phyloP scores from a whole-genome alignment of 768 basidiomycete species.

The Pseudohyphozyma bogoriensis region DNA sequence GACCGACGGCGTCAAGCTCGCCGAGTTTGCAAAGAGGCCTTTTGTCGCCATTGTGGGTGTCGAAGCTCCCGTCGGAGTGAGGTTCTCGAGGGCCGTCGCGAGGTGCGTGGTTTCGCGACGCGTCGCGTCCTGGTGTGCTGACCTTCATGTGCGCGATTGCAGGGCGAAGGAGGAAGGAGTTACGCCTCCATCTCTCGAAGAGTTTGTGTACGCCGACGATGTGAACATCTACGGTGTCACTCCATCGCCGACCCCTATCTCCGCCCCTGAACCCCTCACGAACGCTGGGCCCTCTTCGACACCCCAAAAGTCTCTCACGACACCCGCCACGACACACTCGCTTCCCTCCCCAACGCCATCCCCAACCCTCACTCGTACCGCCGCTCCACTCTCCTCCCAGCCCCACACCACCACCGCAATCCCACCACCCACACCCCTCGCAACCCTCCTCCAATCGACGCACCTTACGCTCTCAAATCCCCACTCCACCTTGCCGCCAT shows the following conservation, averaged over 20 bases:
- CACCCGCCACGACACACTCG: not conserved
- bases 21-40: constrained; percentile 68
- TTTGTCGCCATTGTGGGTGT: constrained; percentile 77
- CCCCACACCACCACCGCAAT: not conserved
- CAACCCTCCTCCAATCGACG: constrained; percentile 44
- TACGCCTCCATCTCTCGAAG: constrained; percentile 44
- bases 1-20: constrained; percentile 48
- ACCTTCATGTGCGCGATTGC: not conserved
- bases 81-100: constrained; percentile 52
- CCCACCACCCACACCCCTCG: constrained; percentile 7
- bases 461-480: constrained; percentile 47
- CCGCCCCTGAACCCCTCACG: constrained; percentile 25
- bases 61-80: constrained; percentile 66
- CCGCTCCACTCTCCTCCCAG: constrained; percentile 5
- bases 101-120: constrained; percentile 25
- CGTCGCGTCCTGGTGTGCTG: not conserved
- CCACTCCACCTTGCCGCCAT: constrained; percentile 1
- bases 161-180: not conserved
- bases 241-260: constrained; percentile 12
- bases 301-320: constrained; percentile 8
- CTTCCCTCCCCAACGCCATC: constrained; percentile 15
- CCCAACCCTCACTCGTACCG: constrained; percentile 6
- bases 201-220: constrained; percentile 69
- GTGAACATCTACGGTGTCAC: constrained; percentile 49
- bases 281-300: constrained; percentile 12